Evolutionary conservation across 352 stramenopile species (phyloP), one percentile per base, ranked within the genome.

Genomic region (Bremia lactucae): DNA sequence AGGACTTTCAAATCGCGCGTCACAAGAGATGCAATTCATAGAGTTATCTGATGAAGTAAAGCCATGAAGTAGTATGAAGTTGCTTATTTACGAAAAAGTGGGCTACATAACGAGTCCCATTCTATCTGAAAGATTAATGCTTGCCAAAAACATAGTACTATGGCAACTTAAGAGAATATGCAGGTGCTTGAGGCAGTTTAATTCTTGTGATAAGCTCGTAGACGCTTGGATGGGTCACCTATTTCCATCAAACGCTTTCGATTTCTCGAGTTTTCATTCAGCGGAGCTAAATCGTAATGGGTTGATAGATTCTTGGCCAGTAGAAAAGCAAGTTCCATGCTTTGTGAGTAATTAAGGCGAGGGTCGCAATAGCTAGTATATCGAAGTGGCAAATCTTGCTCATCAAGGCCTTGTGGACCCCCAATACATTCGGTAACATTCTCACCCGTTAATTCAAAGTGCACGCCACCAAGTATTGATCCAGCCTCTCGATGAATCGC

Each of bases 371-470:
- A 92, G 43, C 95, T 99, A 47, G 93, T 87, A 83, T 98, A 99
- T 45, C 89, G 80, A 49, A 89, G 65, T 14, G 68, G 78, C 21
- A 99, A 70, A 46, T 97, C 91, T 9, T 83, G 68, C 60, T 97
- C 93, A 31, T 84, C 93, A 20, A 99, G 87, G 45, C 82, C 82
- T 46, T 96, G 80, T 0, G 97, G 77, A 16, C 96, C 96, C 42
- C 96, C 96, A 42, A 96, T 97, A 68, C 96, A 99, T 70, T 99
- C 96, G 1, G 95, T 98, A 22, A 99, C 96, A 74, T 98, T 96
- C 59, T 98, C 92, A 33, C 95, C 95, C 15, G 95, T 98, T 68
- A 98, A 94, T 61, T 98, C 95, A 57, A 98, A 87, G 61, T 98
- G 87, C 28, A 97, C 85, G 22, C 89, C 95, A 24, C 94, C 95